Percentiles rank a stretch among this genome's conserved stretches.
These are phyloP conservation scores for Phytophthora aleatoria DNA, from an alignment of 352 stramenopile species.

Conservation along the genomic window DNA sequence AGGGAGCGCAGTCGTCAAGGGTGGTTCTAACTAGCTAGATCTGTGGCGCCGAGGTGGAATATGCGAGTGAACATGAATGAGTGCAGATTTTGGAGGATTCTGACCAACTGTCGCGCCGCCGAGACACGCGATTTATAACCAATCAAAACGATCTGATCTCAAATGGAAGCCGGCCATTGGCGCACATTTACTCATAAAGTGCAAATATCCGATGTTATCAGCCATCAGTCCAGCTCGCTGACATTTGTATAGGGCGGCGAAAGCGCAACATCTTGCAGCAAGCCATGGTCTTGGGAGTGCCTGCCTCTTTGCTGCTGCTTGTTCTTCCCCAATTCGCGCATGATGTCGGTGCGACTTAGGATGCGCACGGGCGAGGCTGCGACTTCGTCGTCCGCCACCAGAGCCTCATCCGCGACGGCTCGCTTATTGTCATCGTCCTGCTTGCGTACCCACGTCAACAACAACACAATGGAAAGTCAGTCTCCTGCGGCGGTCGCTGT, in stretches of 20 bases:
- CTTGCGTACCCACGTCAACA: constrained; percentile 19
- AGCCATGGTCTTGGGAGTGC: not conserved
- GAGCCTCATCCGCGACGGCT: not conserved
- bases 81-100: no score
- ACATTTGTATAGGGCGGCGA: constrained; percentile 41
- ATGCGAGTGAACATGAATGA: constrained; percentile 6
- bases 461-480: constrained; percentile 28
- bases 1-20: constrained; percentile 1
- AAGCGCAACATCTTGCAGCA: constrained; percentile 3
- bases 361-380: constrained; percentile 35
- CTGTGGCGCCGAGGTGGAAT: not conserved
- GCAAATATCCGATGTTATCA: constrained; percentile 1
- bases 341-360: constrained; percentile 60
- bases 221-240: constrained; percentile 41
- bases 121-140: constrained; percentile 13
- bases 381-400: not conserved
- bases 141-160: constrained; percentile 15
- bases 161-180: constrained; percentile 2
- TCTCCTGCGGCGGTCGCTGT: not conserved
- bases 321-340: constrained; percentile 41
- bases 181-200: not conserved
- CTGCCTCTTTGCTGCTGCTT: constrained; percentile 3
- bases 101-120: constrained; percentile 4
- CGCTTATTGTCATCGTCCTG: constrained; percentile 22
- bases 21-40: constrained; percentile 2